phyloP scores from a whole-genome alignment of 2,329 filamentous ascomycete species.

The Pseudogymnoascus sp. region DNA sequence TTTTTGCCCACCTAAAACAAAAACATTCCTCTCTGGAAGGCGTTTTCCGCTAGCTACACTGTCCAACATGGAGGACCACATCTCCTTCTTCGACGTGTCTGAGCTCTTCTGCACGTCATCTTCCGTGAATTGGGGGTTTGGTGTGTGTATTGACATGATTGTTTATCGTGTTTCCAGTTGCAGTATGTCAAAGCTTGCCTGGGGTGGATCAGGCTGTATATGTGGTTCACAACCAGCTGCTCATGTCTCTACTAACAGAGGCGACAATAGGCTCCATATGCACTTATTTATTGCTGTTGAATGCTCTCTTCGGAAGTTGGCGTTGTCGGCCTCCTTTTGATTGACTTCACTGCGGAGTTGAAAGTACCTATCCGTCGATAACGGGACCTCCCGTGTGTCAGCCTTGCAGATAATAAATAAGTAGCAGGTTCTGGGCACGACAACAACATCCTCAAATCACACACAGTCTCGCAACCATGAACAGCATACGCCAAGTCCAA shows the following conservation, averaged over 20 bases:
- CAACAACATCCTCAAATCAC: not conserved
- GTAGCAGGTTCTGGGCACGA: not conserved
- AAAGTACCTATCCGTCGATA: slow-evolving; percentile 5
- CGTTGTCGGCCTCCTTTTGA: slow-evolving; percentile 3
- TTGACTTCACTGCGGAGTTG: not conserved
- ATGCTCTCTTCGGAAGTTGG: not conserved
- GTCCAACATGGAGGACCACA: slow-evolving; percentile 92
- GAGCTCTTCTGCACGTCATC: slow-evolving; percentile 54
- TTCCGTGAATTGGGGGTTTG: slow-evolving; percentile 45
- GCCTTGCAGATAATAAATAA: slow-evolving; percentile 8
- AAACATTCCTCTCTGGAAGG: slow-evolving; percentile 82
- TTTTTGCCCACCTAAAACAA: slow-evolving; percentile 63
- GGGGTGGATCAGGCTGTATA: not conserved
- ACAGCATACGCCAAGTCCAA: slow-evolving; percentile 86
- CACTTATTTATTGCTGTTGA: slow-evolving; percentile 2
- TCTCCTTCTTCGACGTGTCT: slow-evolving; percentile 66
- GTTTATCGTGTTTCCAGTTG: slow-evolving; percentile 1
- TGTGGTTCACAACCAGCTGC: slow-evolving; percentile 2
- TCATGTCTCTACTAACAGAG: slow-evolving; percentile 4
- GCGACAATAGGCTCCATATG: not conserved
- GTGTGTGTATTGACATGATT: slow-evolving; percentile 36
- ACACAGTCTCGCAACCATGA: slow-evolving; percentile 51
- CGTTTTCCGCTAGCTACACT: slow-evolving; percentile 83
- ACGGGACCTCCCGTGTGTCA: slow-evolving; percentile 7
- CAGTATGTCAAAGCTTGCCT: not conserved